Conservation (phyloP, 495 filamentous ascomycete species). For the Parmelia sp. region DNA sequence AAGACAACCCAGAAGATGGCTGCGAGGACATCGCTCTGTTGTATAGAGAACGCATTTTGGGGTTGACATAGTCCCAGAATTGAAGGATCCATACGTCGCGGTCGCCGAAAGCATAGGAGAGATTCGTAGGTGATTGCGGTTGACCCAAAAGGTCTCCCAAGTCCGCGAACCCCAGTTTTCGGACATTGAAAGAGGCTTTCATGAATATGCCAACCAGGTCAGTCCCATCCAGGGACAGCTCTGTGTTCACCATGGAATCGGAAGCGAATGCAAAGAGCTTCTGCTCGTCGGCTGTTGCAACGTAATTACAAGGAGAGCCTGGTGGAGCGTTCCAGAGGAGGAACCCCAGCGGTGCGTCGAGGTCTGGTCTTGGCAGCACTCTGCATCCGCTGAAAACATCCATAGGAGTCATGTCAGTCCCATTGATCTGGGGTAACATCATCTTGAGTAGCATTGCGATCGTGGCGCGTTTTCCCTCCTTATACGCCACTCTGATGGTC, state of each 20-base stretch:
- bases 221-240: not conserved
- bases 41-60: not conserved
- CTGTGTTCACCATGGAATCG: slow-evolving; percentile 16
- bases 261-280: slow-evolving; percentile 27
- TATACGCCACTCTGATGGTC: not conserved
- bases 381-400: slow-evolving; percentile 26
- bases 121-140: not conserved
- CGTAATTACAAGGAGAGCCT: slow-evolving; percentile 7
- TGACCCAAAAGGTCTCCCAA: not conserved
- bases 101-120: not conserved
- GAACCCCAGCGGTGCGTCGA: slow-evolving; percentile 27
- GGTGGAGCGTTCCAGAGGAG: slow-evolving; percentile 12
- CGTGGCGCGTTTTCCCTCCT: not conserved
- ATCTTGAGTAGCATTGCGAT: slow-evolving; percentile 14
- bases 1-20: not conserved
- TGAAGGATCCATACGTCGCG: slow-evolving; percentile 24
- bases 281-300: slow-evolving; percentile 23
- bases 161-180: slow-evolving; percentile 18
- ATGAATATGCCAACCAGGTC: not conserved
- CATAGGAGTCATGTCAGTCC: not conserved
- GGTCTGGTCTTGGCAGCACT: slow-evolving; percentile 28
- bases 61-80: slow-evolving; percentile 29
- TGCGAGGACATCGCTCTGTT: not conserved
- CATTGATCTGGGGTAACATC: slow-evolving; percentile 10
- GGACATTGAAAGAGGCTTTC: slow-evolving; percentile 23